phyloP scores from a whole-genome alignment of 108 stramenopile species.

The Cyclotella choctawhatcheeana region DNA sequence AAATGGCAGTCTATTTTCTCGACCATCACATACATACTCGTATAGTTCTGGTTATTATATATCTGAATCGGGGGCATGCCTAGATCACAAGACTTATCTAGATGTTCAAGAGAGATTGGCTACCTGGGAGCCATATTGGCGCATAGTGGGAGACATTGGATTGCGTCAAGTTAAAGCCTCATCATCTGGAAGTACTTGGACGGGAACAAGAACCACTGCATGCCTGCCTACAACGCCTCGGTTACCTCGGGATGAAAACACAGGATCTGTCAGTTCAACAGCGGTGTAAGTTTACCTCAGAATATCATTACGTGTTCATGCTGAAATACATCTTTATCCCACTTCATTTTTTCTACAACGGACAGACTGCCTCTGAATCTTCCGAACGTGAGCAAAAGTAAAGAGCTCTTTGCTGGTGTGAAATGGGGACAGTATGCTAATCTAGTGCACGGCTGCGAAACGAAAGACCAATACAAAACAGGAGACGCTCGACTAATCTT shows the following conservation, averaged over 20 bases:
- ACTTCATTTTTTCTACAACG: too few relatives aligned
- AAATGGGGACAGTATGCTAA: constrained; percentile 29
- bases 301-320: too few relatives aligned
- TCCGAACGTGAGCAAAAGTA: constrained; percentile 10
- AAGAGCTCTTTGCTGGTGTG: constrained; percentile 29
- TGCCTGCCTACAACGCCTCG: constrained; percentile 15
- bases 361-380: constrained; percentile 22
- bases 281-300: too few relatives aligned
- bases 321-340: too few relatives aligned
- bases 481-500: constrained; percentile 59
- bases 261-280: too few relatives aligned
- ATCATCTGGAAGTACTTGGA: constrained; percentile 13
- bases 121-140: constrained; percentile 72
- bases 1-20: constrained; percentile 23
- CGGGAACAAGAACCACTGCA: constrained; percentile 38
- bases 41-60: constrained; percentile 38
- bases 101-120: constrained; percentile 39
- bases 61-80: constrained; percentile 30
- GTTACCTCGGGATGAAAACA: too few relatives aligned
- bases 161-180: constrained; percentile 10
- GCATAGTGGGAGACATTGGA: constrained; percentile 47
- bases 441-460: background rate
- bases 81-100: constrained; percentile 22
- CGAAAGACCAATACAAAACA: constrained; percentile 14
- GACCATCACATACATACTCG: background rate